Conservation (phyloP, 2,329 filamentous ascomycete species). For the Penicillium fuscoglaucum region DNA sequence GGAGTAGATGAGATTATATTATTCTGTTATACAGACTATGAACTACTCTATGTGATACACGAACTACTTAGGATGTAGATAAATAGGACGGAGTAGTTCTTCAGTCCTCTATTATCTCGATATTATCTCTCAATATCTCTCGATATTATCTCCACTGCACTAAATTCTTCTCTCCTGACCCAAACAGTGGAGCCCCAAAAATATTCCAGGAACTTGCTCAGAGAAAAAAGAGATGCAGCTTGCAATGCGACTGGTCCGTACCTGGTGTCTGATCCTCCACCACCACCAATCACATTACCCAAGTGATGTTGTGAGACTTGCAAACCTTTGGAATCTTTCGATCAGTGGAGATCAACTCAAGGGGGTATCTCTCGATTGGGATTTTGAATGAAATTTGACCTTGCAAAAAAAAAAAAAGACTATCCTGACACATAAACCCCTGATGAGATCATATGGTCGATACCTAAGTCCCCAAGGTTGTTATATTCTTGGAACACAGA, state of each 20-base stretch:
- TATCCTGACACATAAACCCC: background rate
- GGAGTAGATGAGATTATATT: too few relatives aligned
- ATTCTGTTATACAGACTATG: background rate
- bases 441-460: background rate
- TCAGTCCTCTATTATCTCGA: too few relatives aligned
- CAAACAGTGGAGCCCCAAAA: background rate
- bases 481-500: background rate
- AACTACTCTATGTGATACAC: background rate
- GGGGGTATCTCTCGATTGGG: background rate
- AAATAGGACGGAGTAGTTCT: too few relatives aligned
- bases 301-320: background rate
- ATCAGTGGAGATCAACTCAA: slow-evolving; percentile 2
- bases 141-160: too few relatives aligned
- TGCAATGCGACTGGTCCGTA: slow-evolving; percentile 12
- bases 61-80: too few relatives aligned
- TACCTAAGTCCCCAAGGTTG: background rate
- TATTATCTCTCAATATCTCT: too few relatives aligned
- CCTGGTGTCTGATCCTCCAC: background rate
- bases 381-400: background rate
- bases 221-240: background rate
- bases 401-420: background rate
- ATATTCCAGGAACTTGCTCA: background rate
- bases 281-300: slow-evolving; percentile 5
- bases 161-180: background rate
- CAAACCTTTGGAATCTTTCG: background rate